A percentile compares a stretch with the other conserved stretches of the same genome.
These are phyloP conservation scores for Candida sp. DNA, from an alignment of 1,139 yeast genomes.

Conservation along the genomic window DNA sequence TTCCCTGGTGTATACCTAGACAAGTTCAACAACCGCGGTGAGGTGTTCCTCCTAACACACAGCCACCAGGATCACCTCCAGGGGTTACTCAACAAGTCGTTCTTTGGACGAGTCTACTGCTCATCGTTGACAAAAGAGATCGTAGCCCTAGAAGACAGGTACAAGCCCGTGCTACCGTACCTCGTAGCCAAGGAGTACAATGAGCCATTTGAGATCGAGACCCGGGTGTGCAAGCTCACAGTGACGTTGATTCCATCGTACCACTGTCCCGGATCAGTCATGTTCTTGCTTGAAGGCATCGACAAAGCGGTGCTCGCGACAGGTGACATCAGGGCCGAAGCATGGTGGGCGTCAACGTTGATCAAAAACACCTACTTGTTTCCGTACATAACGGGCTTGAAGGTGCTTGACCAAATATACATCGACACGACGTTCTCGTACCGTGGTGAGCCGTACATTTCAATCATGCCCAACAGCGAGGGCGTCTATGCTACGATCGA, in stretches of 20 bases:
- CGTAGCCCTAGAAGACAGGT: constrained; percentile 25
- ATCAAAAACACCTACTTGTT: constrained; percentile 40
- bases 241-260: constrained; percentile 44
- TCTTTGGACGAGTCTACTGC: constrained; percentile 53
- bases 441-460: constrained; percentile 53
- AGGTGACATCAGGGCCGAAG: constrained; percentile 65
- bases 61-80: constrained; percentile 59
- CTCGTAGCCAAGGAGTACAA: constrained; percentile 28
- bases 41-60: constrained; percentile 52
- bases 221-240: constrained; percentile 17
- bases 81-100: constrained; percentile 47
- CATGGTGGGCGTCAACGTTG: constrained; percentile 51
- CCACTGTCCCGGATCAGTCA: constrained; percentile 68
- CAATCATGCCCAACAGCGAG: constrained; percentile 43
- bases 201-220: constrained; percentile 22
- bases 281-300: constrained; percentile 52
- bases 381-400: constrained; percentile 44
- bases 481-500: constrained; percentile 42
- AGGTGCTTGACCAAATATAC: constrained; percentile 49
- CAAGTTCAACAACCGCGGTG: constrained; percentile 36
- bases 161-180: constrained; percentile 24
- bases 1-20: constrained; percentile 47
- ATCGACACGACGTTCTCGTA: constrained; percentile 61
- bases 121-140: constrained; percentile 48
- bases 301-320: constrained; percentile 48